Percentiles rank a stretch among this genome's conserved stretches.
Conservation (phyloP, 495 filamentous ascomycete species). For the Aspergillus saccharolyticus region DNA sequence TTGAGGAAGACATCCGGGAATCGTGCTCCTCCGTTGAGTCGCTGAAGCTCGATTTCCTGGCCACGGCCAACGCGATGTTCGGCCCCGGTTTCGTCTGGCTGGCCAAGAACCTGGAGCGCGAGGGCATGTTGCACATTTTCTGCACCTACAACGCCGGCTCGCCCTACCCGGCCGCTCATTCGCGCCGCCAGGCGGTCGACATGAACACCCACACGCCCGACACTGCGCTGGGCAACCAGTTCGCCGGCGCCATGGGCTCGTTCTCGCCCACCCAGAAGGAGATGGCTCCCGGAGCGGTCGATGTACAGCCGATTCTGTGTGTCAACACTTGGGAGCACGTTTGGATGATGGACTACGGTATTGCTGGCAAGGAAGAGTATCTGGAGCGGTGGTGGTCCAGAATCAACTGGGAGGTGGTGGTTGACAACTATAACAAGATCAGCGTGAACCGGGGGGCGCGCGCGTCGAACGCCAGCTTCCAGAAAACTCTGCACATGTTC, state of each 20-base stretch:
- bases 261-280: constrained; percentile 39
- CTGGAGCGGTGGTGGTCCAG: constrained; percentile 78
- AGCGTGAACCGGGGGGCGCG: constrained; percentile 18
- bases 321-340: constrained; percentile 96
- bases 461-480: constrained; percentile 17
- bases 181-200: constrained; percentile 72
- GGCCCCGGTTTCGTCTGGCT: constrained; percentile 98
- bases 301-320: constrained; percentile 73
- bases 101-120: constrained; percentile 49
- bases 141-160: constrained; percentile 88
- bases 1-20: constrained; percentile 46
- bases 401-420: constrained; percentile 79
- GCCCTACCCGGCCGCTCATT: constrained; percentile 79
- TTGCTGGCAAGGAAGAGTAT: constrained; percentile 72
- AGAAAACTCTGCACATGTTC: constrained; percentile 30
- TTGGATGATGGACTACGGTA: constrained; percentile 80
- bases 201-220: constrained; percentile 62
- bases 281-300: constrained; percentile 62
- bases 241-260: constrained; percentile 48
- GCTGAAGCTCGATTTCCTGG: constrained; percentile 69
- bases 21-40: constrained; percentile 79
- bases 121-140: constrained; percentile 64
- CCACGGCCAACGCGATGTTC: constrained; percentile 87
- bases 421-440: constrained; percentile 40
- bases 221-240: constrained; percentile 35